Evolutionary conservation across 2,329 filamentous ascomycete genomes (phyloP).

Genomic region (Dryadomyces sulphureus): DNA sequence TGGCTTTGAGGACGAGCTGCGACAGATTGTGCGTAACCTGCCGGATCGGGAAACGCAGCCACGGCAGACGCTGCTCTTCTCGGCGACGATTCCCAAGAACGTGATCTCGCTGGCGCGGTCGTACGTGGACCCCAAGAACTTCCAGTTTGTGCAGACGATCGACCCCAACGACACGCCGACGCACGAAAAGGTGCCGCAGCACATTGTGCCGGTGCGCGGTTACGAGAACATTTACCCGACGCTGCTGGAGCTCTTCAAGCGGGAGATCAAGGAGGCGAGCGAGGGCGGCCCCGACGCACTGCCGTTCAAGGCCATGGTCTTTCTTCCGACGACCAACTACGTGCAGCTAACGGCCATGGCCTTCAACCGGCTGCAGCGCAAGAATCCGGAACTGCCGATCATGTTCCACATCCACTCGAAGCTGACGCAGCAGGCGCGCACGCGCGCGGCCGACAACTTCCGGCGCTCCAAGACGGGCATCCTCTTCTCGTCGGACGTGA

Average conservation of each 20-base stretch:
- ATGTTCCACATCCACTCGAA: constrained; percentile 61
- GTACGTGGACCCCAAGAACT: constrained; percentile 64
- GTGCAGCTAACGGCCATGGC: constrained; percentile 50
- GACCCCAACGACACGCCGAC: constrained; percentile 68
- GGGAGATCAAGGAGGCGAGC: constrained; percentile 31
- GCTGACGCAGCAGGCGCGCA: constrained; percentile 56
- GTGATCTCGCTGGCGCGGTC: constrained; percentile 66
- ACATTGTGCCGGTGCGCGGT: constrained; percentile 49
- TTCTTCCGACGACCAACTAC: constrained; percentile 66
- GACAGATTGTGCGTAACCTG: constrained; percentile 43
- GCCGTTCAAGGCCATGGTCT: constrained; percentile 94
- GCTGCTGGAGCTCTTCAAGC: constrained; percentile 59
- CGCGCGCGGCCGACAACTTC: constrained; percentile 57
- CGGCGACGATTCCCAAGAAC: constrained; percentile 75
- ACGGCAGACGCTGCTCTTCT: constrained; percentile 89
- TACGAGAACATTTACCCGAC: constrained; percentile 66
- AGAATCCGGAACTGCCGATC: constrained; percentile 24
- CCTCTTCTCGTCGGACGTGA: constrained; percentile 66
- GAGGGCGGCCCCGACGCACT: constrained; percentile 22
- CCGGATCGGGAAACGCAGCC: constrained; percentile 48
- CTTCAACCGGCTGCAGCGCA: constrained; percentile 32
- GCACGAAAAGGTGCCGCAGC: constrained; percentile 72
- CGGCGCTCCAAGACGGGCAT: constrained; percentile 46
- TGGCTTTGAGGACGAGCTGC: constrained; percentile 57
- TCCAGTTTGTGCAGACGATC: constrained; percentile 86